These are phyloP conservation scores for Syzygium oleosum DNA, from an alignment of 345 rosid species.

Conservation along the genomic window DNA sequence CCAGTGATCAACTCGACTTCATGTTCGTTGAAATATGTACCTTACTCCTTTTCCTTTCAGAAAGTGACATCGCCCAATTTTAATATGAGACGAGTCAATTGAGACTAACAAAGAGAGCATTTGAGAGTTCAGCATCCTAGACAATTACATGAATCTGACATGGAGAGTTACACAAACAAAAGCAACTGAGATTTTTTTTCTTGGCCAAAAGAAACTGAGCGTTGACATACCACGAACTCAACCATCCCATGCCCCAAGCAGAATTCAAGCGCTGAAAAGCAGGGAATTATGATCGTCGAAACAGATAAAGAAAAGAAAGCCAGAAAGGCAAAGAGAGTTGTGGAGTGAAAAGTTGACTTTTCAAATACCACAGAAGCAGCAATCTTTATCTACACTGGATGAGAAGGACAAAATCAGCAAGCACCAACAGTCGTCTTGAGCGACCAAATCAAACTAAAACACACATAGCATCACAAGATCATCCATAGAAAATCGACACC, in stretches of 20 bases:
- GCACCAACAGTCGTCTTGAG: neutral
- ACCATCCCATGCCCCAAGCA: neutral
- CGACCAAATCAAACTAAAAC: neutral
- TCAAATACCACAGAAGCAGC: neutral
- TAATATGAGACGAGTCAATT: neutral
- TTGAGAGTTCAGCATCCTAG: neutral
- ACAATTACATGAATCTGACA: neutral
- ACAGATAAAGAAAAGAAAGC: neutral
- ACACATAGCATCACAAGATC: neutral
- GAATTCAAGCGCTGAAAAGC: neutral
- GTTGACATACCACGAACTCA: neutral
- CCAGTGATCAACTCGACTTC: neutral
- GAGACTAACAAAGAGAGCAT: neutral
- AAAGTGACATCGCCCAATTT: neutral
- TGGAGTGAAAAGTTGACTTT: neutral
- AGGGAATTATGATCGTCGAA: neutral
- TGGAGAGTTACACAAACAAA: neutral
- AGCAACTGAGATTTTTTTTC: neutral
- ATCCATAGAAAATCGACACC: neutral
- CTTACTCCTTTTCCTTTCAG: neutral
- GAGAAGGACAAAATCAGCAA: neutral
- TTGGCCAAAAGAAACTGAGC: neutral
- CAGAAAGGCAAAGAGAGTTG: neutral
- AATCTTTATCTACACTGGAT: neutral
- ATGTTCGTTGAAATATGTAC: neutral